These are phyloP conservation scores for Volvariella volvacea DNA, from an alignment of 1,284 basidiomycete species.

Conservation along the genomic window DNA sequence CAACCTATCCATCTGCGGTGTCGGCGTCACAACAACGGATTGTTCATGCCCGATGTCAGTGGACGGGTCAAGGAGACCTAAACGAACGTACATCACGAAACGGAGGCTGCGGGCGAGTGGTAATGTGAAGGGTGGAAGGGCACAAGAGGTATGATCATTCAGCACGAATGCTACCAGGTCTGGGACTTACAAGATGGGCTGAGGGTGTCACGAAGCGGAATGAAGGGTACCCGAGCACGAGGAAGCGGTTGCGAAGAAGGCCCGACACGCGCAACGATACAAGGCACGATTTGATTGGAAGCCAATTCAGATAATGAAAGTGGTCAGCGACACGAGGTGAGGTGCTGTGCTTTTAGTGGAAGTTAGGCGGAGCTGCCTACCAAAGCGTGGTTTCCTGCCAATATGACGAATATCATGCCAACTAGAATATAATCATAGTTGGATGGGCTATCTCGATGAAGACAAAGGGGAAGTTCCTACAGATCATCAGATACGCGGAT, in stretches of 20 bases:
- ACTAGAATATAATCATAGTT: too few relatives aligned
- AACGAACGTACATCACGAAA: slow-evolving; percentile 28
- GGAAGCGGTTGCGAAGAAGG: too few relatives aligned
- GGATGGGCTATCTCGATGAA: too few relatives aligned
- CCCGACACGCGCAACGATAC: too few relatives aligned
- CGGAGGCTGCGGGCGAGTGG: slow-evolving; percentile 23
- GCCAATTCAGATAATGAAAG: too few relatives aligned
- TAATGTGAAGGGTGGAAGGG: slow-evolving; percentile 7
- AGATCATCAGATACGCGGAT: slow-evolving; percentile 45
- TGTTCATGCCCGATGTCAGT: slow-evolving; percentile 1
- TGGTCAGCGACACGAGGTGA: neutral
- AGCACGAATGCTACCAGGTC: neutral
- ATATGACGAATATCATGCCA: slow-evolving; percentile 28
- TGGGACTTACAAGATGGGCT: slow-evolving; percentile 30
- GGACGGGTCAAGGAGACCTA: slow-evolving; percentile 1
- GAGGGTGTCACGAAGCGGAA: neutral
- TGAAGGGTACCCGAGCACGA: too few relatives aligned
- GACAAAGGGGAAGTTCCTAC: slow-evolving; percentile 28
- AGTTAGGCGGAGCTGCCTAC: slow-evolving; percentile 22
- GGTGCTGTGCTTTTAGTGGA: neutral
- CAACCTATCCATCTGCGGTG: slow-evolving; percentile 42
- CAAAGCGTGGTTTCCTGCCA: slow-evolving; percentile 49
- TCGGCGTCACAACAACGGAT: too few relatives aligned
- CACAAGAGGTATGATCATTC: slow-evolving; percentile 24
- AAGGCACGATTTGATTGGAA: too few relatives aligned